Evolutionary conservation across 257 asterid species (phyloP).

Genomic region (Penstemon barbatus): DNA sequence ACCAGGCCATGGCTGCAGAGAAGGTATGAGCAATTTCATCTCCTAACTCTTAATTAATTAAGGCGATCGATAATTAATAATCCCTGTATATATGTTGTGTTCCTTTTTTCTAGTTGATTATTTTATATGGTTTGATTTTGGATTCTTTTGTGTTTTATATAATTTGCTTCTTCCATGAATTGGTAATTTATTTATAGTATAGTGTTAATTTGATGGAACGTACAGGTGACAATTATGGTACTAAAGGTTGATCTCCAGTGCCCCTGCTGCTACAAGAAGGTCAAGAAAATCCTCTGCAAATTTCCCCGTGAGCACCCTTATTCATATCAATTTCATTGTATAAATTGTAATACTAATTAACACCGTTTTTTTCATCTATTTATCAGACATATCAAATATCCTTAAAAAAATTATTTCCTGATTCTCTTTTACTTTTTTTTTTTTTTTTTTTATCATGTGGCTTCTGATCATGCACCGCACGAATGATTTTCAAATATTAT

Average conservation of each 20-base stretch:
- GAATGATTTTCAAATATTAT: no score
- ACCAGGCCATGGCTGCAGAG: constrained; percentile 19
- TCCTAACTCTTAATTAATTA: neutral
- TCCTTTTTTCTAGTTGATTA: no score
- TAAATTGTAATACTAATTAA: neutral
- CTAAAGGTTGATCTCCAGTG: constrained; percentile 91
- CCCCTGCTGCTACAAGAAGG: constrained; percentile 77
- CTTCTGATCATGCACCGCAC: no score
- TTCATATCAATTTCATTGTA: neutral
- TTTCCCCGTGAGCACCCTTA: constrained; percentile 60
- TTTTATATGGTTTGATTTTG: no score
- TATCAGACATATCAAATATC: no score
- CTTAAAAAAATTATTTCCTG: no score
- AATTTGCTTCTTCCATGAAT: neutral
- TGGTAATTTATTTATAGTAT: neutral
- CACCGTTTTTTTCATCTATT: neutral
- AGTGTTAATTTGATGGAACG: neutral
- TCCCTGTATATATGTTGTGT: neutral
- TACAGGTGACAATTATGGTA: constrained; percentile 62
- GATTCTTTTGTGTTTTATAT: neutral
- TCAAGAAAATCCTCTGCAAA: constrained; percentile 77
- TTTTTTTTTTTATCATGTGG: no score
- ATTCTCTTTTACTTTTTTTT: no score
- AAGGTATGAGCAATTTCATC: constrained; percentile 12
- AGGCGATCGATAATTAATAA: no score